Conservation (phyloP, 331 rosid genomes). For the Quercus phellos region DNA sequence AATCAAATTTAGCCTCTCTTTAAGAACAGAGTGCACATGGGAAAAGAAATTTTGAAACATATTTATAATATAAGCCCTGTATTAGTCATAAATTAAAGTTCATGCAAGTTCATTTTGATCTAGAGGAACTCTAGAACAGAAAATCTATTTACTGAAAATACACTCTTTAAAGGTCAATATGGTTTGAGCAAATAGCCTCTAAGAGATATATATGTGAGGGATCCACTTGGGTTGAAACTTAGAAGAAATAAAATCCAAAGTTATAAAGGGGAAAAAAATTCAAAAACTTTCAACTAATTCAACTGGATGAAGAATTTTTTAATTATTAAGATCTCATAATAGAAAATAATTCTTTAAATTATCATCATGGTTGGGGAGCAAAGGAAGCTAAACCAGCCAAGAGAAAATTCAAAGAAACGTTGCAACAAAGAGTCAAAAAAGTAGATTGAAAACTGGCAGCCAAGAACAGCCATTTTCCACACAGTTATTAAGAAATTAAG, state of each 20-base stretch:
- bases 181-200: not conserved
- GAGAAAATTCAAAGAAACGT: not conserved
- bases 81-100: not conserved
- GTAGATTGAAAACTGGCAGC: too few relatives aligned
- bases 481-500: too few relatives aligned
- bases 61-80: not conserved
- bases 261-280: not conserved
- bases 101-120: not conserved
- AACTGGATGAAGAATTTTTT: not conserved
- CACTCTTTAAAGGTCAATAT: not conserved
- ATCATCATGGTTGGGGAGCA: not conserved
- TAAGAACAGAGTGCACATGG: not conserved
- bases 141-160: not conserved
- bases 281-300: not conserved
- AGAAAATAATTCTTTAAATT: not conserved
- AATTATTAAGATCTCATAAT: not conserved
- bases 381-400: not conserved
- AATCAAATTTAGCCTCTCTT: too few relatives aligned
- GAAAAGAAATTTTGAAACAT: not conserved
- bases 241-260: not conserved
- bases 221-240: not conserved
- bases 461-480: too few relatives aligned
- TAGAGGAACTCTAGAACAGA: not conserved
- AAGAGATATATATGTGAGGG: not conserved
- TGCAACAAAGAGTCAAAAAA: too few relatives aligned